Conservation (phyloP, 2,329 filamentous ascomycete species). For the Penicillium aurantiogriseum region DNA sequence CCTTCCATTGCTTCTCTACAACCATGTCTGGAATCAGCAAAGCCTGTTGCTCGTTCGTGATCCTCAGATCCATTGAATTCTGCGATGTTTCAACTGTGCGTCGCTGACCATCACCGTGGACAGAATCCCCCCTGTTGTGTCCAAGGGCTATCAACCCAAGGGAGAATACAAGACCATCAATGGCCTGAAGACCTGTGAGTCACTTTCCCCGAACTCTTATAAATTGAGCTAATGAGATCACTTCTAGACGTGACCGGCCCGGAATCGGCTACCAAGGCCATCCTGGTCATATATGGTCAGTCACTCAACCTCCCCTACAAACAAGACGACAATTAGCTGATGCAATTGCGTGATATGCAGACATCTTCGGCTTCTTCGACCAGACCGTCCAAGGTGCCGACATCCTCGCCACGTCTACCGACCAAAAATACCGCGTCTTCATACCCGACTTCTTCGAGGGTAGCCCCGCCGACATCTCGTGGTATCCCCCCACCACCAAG, state of each 20-base stretch:
- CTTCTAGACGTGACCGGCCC: conserved; percentile 55
- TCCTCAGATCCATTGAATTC: background rate
- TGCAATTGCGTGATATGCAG: conserved; percentile 26
- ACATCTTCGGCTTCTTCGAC: conserved; percentile 64
- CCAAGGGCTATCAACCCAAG: conserved; percentile 54
- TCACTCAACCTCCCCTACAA: background rate
- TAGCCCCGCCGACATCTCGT: conserved; percentile 62
- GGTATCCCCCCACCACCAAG: conserved; percentile 60
- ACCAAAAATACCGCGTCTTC: conserved; percentile 75
- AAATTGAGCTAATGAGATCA: background rate
- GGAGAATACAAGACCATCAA: conserved; percentile 59
- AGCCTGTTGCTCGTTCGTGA: conserved; percentile 46
- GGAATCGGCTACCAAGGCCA: conserved; percentile 55
- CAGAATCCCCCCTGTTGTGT: conserved; percentile 44
- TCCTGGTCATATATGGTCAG: conserved; percentile 55
- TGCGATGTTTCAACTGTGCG: background rate
- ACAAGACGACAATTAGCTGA: background rate
- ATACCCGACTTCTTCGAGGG: conserved; percentile 92
- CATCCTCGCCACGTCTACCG: conserved; percentile 59
- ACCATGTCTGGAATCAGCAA: conserved; percentile 45
- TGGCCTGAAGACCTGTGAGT: conserved; percentile 61
- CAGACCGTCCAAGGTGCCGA: conserved; percentile 64
- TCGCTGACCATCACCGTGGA: conserved; percentile 4
- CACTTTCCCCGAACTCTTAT: background rate
- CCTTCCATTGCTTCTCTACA: conserved; percentile 25